Evolutionary conservation across 2,329 filamentous ascomycete genomes (phyloP).

Genomic region (Pezicula rhizophila): DNA sequence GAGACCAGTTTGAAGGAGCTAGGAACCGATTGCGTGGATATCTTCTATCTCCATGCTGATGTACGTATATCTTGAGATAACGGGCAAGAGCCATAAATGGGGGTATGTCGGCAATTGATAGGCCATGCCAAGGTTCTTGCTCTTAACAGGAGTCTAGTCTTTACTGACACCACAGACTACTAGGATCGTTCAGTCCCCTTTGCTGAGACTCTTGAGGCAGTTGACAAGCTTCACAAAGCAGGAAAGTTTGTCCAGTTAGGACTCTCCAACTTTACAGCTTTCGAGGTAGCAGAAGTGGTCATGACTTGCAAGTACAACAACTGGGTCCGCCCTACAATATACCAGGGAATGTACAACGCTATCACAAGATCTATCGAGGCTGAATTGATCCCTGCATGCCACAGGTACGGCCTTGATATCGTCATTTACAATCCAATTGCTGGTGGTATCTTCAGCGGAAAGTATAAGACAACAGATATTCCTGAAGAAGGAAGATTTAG

Average conservation of each 20-base stretch:
- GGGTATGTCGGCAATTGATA: no score
- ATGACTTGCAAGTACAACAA: conserved; percentile 71
- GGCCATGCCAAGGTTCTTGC: no score
- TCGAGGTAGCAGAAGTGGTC: conserved; percentile 81
- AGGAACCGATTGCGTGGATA: conserved; percentile 68
- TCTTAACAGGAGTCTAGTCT: no score
- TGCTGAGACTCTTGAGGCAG: conserved; percentile 68
- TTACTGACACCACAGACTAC: no score
- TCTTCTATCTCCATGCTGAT: conserved; percentile 71
- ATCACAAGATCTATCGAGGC: conserved; percentile 70
- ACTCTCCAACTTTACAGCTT: conserved; percentile 79
- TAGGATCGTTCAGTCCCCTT: conserved; percentile 63
- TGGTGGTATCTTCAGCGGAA: conserved; percentile 74
- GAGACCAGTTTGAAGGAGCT: conserved; percentile 66
- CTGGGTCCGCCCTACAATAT: conserved; percentile 77
- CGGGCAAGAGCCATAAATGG: neutral
- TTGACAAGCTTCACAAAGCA: conserved; percentile 73
- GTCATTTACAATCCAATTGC: conserved; percentile 80
- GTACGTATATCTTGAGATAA: conserved; percentile 8
- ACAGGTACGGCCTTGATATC: conserved; percentile 70
- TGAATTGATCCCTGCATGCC: conserved; percentile 68
- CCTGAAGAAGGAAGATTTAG: conserved; percentile 68
- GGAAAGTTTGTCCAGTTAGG: conserved; percentile 80
- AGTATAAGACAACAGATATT: conserved; percentile 43
- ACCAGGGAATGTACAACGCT: conserved; percentile 83